Evolutionary conservation across 2,329 filamentous ascomycete genomes (phyloP).

Genomic region (Penicillium corylophilum): DNA sequence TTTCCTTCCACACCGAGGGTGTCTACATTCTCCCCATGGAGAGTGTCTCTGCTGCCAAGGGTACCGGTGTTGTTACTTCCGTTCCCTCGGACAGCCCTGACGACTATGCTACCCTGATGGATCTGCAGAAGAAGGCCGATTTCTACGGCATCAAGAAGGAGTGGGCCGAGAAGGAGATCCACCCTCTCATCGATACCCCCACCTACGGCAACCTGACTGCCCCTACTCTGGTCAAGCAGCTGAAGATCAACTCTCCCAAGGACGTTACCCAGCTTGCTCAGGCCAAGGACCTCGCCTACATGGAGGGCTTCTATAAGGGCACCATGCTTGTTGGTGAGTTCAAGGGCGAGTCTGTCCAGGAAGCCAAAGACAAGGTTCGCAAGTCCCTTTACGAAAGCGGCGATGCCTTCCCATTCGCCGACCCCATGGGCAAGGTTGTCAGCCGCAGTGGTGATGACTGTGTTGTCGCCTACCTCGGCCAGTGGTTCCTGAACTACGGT

Average conservation of each 20-base stretch:
- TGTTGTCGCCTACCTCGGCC: conserved; percentile 87
- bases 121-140: conserved; percentile 90
- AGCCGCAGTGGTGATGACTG: conserved; percentile 90
- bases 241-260: conserved; percentile 97
- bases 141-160: conserved; percentile 96
- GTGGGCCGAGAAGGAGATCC: conserved; percentile 87
- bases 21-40: conserved; percentile 95
- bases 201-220: conserved; percentile 83
- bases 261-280: conserved; percentile 86
- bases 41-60: conserved; percentile 85
- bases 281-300: conserved; percentile 95
- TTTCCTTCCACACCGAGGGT: conserved; percentile 79
- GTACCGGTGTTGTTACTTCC: conserved; percentile 92
- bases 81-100: conserved; percentile 96
- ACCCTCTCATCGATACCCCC: conserved; percentile 86
- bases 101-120: conserved; percentile 84
- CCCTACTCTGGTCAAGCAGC: conserved; percentile 77
- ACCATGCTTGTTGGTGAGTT: conserved; percentile 85
- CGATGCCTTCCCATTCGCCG: conserved; percentile 86
- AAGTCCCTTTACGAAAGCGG: conserved; percentile 72
- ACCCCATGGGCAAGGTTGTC: conserved; percentile 86
- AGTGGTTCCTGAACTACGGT: conserved; percentile 98
- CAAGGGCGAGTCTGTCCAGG: conserved; percentile 80
- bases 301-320: conserved; percentile 96
- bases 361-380: conserved; percentile 81